Conservation (phyloP, 2,329 filamentous ascomycete species). For the Daldinia sp. region DNA sequence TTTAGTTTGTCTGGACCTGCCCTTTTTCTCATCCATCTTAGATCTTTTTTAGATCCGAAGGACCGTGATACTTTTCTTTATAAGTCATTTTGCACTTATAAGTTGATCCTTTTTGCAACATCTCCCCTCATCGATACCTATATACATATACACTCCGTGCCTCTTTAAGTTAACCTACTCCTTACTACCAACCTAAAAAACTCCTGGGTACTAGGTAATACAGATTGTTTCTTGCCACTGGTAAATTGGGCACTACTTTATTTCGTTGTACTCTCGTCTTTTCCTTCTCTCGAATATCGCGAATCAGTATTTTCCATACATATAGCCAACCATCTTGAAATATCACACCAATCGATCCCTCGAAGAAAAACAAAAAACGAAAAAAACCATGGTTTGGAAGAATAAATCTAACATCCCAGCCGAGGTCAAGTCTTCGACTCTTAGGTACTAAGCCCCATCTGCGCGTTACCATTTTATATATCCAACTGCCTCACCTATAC, state of each 20-base stretch:
- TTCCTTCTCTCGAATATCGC: background rate
- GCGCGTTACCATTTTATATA: background rate
- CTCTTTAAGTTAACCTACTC: background rate
- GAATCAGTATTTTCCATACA: background rate
- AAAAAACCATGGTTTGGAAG: constrained; percentile 39
- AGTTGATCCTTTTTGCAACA: background rate
- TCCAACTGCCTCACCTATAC: background rate
- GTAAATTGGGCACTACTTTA: background rate
- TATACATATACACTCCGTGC: background rate
- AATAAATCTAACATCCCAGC: constrained; percentile 30
- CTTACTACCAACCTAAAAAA: background rate
- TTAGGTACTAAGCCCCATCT: constrained; percentile 34
- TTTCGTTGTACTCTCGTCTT: background rate
- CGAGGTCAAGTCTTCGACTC: constrained; percentile 37
- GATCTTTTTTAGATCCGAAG: background rate
- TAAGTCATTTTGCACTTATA: background rate
- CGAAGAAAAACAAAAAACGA: too few relatives aligned
- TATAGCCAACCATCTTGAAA: background rate
- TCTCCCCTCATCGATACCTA: constrained; percentile 7
- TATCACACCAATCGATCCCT: background rate
- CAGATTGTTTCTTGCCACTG: constrained; percentile 5
- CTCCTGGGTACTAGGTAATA: constrained; percentile 5
- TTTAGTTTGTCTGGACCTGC: background rate
- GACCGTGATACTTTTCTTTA: background rate
- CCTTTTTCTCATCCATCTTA: background rate